Evolutionary conservation across 192 early-diverging fungal genomes (phyloP).

Genomic region (Gryganskiella cystojenkinii): DNA sequence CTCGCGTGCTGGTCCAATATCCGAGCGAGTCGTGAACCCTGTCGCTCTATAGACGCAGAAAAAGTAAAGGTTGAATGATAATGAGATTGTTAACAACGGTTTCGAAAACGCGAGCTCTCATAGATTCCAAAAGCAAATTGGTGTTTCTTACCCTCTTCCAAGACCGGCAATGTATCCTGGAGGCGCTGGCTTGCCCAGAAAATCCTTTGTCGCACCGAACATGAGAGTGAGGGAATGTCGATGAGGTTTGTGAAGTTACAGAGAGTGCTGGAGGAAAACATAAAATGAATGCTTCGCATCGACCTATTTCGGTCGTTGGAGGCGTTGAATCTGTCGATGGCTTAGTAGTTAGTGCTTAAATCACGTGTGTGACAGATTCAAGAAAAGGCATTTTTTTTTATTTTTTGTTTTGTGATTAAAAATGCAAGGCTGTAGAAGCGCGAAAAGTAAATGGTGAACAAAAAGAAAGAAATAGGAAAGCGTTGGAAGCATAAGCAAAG

Average conservation of each 20-base stretch:
- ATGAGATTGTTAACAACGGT: too few species aligned
- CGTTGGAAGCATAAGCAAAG: background rate
- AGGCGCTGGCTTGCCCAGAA: constrained; percentile 91
- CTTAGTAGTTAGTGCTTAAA: too few species aligned
- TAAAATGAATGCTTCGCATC: too few species aligned
- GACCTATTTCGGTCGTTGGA: too few species aligned
- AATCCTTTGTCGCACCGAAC: constrained; percentile 84
- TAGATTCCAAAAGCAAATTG: background rate
- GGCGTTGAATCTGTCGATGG: too few species aligned
- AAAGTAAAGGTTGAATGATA: background rate
- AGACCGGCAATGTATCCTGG: constrained; percentile 98
- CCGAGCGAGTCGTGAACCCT: constrained; percentile 97
- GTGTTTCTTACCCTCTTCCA: constrained; percentile 75
- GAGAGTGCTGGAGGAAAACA: too few species aligned
- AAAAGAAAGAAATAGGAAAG: background rate
- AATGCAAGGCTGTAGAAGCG: too few species aligned
- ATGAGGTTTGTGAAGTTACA: too few species aligned
- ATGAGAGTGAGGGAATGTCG: constrained; percentile 48
- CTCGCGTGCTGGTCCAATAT: constrained; percentile 97
- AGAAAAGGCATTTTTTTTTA: too few species aligned
- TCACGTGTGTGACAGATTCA: too few species aligned
- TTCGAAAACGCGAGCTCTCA: background rate
- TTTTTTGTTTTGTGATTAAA: too few species aligned
- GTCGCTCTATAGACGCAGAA: constrained; percentile 72
- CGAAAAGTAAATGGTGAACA: background rate